Base-by-base conservation (phyloP, 768 basidiomycete species). In the Lactarius indigo region DNA sequence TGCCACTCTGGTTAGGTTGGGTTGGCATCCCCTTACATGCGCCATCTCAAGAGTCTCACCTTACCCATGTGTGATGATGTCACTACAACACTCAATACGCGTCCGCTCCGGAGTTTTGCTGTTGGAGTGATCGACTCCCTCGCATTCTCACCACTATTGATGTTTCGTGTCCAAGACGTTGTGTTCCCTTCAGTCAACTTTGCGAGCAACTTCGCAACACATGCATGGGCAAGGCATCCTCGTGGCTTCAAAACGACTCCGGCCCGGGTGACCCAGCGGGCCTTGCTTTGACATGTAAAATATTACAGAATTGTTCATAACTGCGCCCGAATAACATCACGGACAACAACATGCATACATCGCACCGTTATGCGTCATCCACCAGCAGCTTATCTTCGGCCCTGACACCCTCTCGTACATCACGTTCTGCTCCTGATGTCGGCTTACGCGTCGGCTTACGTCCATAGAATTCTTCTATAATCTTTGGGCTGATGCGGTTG, bases 401-500 rank as follows among this genome's bases (percentile, higher is more conserved):
- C 57, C 69, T 69, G 23, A 60, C 70, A 63, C 77, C 82, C 71
- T 84, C 81, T 66, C 76, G 79, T 73, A 23, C 64, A 42, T 69
- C 70, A 30, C 61, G 68, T n/a, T 70, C 70, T 13, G 77, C 82
- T 68, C 80, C 83, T 75, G 81, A 78, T 63, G 84, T 81, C 66
- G 80, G 74, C 80, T 85, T 89, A 83, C 84, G 89, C 59, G 81
- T 83, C 44, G 85, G 76, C 80, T 96, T 95, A 73, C 94, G 89
- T 55, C 85, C 89, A 74, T 97, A 97, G 77, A 90, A 97, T 79
- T 97, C 95, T 68, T 85, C 85, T 73, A 97, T 89, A 75, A 97
- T 96, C 87, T 94, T 94, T 73, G 95, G 95, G 76, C 88, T 94
- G 82, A 98, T 96, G 74, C 96, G 92, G 82, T 98, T 98, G 71